Base-by-base conservation (phyloP, 2,329 filamentous ascomycete species). In the Xylariaceae sp. region DNA sequence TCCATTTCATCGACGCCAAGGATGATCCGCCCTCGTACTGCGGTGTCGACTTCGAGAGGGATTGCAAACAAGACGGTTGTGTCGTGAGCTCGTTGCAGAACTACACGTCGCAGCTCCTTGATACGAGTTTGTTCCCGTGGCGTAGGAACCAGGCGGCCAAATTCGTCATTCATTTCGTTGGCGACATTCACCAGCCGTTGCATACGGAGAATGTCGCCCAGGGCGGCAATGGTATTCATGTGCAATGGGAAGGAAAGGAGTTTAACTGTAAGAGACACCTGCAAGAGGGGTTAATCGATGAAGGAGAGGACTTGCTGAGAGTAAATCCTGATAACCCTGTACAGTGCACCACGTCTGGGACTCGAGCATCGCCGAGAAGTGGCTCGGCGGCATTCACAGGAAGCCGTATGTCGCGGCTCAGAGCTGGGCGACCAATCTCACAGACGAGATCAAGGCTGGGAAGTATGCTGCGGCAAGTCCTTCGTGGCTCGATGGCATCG, bases 271-370 rank as follows among this genome's bases (percentile, higher is more conserved):
- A 50, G 36, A 13, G 9, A 36, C 39, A 33, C 11, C 19, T 19
- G 17, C 41, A 31, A 42, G n/a, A 13, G 6, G n/a, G 12, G 16
- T 40, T 9, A 14, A 36, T 18, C n/a, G 42, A 28, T 5, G 22
- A 22, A 14, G 3, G 14, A 14, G 34, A 38, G 13, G 5, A 5
- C 34, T 16, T 13, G 16, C 34, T 10, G 34, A 38, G 13, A 28
- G 28, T n/a, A 31, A 48, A 31, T 7, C n/a, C 54, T 58, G 33
- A 54, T 43, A 11, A 22, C 3, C 16, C 40, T 13, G 18, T 45
- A 16, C 36, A 60, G 58, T 90, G 40, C 88, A 90, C 63, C 78
- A 86, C 52, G 81, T 89, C 14, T 90, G 87, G 87, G 88, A 90
- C 64, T 82, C 79, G 48, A 81, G 79, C 59, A 89, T 90, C 56